A percentile compares a stretch with the other conserved stretches of the same genome.
Conservation (phyloP, 495 filamentous ascomycete species). For the Neurospora cerealis region DNA sequence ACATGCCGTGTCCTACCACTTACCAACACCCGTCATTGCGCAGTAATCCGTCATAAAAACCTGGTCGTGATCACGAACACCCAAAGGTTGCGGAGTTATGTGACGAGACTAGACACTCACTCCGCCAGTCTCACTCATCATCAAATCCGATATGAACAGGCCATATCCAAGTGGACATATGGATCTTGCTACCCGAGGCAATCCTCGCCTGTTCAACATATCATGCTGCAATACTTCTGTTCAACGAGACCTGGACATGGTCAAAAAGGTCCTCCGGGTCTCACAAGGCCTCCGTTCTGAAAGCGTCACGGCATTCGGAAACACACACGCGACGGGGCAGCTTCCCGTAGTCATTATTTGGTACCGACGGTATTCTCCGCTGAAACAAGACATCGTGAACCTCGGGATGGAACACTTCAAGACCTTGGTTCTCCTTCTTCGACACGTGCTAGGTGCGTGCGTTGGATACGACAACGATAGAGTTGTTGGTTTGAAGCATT, state of each 20-base stretch:
- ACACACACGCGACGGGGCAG: neutral
- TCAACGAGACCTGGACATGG: neutral
- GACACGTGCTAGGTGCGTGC: neutral
- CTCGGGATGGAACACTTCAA: neutral
- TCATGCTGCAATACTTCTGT: neutral
- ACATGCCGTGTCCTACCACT: neutral
- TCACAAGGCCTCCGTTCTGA: neutral
- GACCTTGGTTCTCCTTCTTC: neutral
- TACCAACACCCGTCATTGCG: neutral
- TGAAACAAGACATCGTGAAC: neutral
- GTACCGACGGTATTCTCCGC: neutral
- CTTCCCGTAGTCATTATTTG: neutral
- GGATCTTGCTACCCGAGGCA: neutral
- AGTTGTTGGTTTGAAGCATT: neutral
- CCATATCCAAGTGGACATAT: neutral
- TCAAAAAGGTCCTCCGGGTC: neutral
- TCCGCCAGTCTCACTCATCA: neutral
- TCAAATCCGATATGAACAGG: neutral
- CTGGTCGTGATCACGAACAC: neutral
- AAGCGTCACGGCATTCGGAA: neutral
- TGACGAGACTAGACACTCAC: neutral
- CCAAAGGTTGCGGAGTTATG: neutral
- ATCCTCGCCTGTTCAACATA: neutral
- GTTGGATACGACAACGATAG: neutral
- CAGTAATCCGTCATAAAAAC: neutral